Evolutionary conservation across 2,329 filamentous ascomycete genomes (phyloP).

Genomic region (Phaeosphaeriaceae sp.): DNA sequence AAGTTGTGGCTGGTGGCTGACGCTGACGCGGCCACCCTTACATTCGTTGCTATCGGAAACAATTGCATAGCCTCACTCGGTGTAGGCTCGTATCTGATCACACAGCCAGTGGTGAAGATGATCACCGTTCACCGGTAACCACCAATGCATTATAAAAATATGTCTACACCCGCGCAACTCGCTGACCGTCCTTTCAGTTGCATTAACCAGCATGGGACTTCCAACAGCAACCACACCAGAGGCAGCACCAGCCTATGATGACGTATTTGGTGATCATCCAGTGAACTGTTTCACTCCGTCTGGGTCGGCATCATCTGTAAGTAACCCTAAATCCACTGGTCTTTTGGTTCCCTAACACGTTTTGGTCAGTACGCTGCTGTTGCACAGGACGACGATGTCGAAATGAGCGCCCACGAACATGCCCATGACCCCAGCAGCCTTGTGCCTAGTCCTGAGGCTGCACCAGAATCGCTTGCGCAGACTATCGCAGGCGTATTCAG

Average conservation of each 20-base stretch:
- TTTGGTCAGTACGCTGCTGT: conserved; percentile 29
- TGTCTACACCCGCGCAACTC: not conserved
- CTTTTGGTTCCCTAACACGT: not conserved
- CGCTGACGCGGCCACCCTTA: no score
- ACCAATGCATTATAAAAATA: no score
- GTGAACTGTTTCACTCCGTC: conserved; percentile 24
- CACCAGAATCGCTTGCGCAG: conserved; percentile 27
- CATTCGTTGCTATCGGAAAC: no score
- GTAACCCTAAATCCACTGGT: not conserved
- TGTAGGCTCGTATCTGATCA: no score
- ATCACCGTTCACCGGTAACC: not conserved
- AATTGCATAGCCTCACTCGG: no score
- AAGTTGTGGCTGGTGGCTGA: no score
- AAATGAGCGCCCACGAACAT: conserved; percentile 20
- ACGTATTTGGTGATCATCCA: conserved; percentile 32
- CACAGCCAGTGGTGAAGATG: not conserved
- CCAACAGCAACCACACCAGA: conserved; percentile 22
- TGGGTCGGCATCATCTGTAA: conserved; percentile 27
- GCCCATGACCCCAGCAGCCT: conserved; percentile 4
- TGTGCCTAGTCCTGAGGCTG: not conserved
- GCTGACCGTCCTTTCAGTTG: not conserved
- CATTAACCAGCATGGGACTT: conserved; percentile 21
- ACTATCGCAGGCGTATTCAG: conserved; percentile 33
- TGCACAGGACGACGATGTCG: conserved; percentile 34
- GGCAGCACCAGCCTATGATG: conserved; percentile 37